Base-by-base conservation (phyloP, 2,329 filamentous ascomycete genomes). In the Cladobotryum mycophilum region DNA sequence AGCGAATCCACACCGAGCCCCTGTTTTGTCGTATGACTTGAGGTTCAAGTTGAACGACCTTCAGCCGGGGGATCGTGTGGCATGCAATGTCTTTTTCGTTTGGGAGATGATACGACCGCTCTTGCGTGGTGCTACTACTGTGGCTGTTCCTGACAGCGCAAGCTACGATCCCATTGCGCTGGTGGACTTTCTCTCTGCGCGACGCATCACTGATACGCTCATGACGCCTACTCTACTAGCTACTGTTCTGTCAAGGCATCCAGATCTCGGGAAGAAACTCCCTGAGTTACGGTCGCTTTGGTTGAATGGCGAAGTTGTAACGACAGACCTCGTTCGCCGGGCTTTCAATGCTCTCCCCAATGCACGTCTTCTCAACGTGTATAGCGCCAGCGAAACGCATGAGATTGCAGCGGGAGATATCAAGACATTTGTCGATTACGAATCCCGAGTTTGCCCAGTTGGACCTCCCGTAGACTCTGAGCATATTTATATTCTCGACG, bases 71-170 rank as follows among this genome's bases (percentile, higher is more conserved):
- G 88, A 90, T 58, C 80, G 88, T 6, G 86, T 91, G 11, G 88
- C 88, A n/a, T 91, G 87, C 70, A 92, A 91, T 72, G 88, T 91
- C 53, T 92, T 91, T 67, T 92, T 92, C 63, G 77, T 91, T 43
- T 92, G 88, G 88, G 88, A 92, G 65, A 90, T 91, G 51, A 67
- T 92, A 49, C 84, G 88, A 5, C 88, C 88, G 8, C 72, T 92
- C 41, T 64, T 92, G 49, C 79, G 87, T 49, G 88, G 88, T 58
- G 88, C 86, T 3, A 89, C 88, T 0, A 85, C 88, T 4, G 79
- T 90, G 18, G 80, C 84, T 3, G 81, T 91, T 14, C 85, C 87
- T 1, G 88, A 92, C 58, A 81, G 87, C 58, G 79, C 77, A 35
- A 90, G 86, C 68, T 91, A 90, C 60, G 88, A 92, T 56, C 87